Conservation (phyloP, 805 yeast species). For the Allodekkera sacchari region DNA sequence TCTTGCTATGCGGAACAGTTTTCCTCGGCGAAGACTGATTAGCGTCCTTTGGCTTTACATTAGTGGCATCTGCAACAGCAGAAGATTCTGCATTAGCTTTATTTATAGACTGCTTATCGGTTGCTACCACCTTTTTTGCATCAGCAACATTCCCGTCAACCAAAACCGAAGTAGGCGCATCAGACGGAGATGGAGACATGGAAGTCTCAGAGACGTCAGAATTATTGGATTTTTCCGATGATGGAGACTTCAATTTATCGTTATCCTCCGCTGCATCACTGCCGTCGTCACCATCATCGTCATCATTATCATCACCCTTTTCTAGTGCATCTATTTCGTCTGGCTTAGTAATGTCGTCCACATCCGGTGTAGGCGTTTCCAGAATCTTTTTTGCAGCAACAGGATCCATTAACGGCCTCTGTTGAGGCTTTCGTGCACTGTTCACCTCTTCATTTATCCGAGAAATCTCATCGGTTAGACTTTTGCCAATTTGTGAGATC, state of each 20-base stretch:
- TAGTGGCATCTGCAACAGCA: no score
- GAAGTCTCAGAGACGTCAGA: neutral
- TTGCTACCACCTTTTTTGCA: no score
- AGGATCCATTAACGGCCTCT: slow-evolving; percentile 16
- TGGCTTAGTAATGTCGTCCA: slow-evolving; percentile 38
- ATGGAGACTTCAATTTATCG: neutral
- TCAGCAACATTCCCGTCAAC: no score
- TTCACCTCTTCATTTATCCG: slow-evolving; percentile 25
- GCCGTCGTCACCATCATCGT: slow-evolving; percentile 1
- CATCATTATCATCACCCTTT: neutral
- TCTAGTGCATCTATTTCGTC: slow-evolving; percentile 24
- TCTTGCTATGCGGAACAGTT: no score
- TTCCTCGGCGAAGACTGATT: no score
- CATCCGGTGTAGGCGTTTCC: slow-evolving; percentile 38
- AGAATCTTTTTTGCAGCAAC: slow-evolving; percentile 26
- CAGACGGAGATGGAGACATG: slow-evolving; percentile 4
- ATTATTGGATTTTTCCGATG: no score
- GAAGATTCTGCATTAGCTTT: no score
- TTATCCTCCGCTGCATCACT: neutral
- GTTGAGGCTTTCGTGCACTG: slow-evolving; percentile 12
- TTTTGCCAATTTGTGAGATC: slow-evolving; percentile 55
- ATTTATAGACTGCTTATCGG: no score
- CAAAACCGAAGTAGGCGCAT: slow-evolving; percentile 8
- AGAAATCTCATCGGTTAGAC: slow-evolving; percentile 50
- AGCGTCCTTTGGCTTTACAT: no score